Evolutionary conservation across 225 moss, liverwort and hornwort species (phyloP).

Genomic region (Bryoerythrophyllum caledonicum): DNA sequence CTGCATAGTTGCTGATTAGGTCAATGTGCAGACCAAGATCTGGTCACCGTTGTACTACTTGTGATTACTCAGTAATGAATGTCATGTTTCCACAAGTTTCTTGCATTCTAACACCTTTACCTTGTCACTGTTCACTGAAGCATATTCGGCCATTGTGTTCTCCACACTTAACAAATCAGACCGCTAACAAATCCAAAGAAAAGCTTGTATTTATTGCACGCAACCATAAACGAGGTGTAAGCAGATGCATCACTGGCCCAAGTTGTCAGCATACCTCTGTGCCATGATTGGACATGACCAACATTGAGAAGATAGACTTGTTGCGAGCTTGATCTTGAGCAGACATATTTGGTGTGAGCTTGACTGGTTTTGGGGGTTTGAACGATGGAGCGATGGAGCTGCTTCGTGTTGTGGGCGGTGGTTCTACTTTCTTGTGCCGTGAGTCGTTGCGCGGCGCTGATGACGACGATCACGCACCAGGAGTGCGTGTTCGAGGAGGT

Average conservation of each 20-base stretch:
- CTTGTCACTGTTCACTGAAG: neutral
- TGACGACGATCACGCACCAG: slow-evolving; percentile 47
- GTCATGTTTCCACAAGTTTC: neutral
- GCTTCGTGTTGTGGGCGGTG: slow-evolving; percentile 13
- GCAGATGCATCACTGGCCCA: too few species aligned
- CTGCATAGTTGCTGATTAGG: neutral
- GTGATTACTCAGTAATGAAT: slow-evolving; percentile 14
- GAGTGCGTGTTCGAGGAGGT: slow-evolving; percentile 83
- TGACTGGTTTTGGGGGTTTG: neutral
- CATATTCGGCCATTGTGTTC: neutral
- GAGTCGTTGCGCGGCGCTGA: slow-evolving; percentile 40
- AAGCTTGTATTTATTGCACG: neutral
- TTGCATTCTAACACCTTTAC: too few species aligned
- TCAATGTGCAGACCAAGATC: neutral
- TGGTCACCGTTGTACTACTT: slow-evolving; percentile 9
- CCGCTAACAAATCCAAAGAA: too few species aligned
- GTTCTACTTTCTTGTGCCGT: slow-evolving; percentile 37
- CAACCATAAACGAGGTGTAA: neutral
- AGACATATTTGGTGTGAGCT: too few species aligned
- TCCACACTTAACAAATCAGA: too few species aligned
- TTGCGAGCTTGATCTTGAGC: neutral
- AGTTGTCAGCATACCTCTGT: neutral
- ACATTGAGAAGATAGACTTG: too few species aligned
- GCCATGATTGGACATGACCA: neutral
- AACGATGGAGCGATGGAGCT: slow-evolving; percentile 28